These are phyloP conservation scores for Penicillium sp. DNA, from an alignment of 2,329 filamentous ascomycete genomes.

Conservation along the genomic window DNA sequence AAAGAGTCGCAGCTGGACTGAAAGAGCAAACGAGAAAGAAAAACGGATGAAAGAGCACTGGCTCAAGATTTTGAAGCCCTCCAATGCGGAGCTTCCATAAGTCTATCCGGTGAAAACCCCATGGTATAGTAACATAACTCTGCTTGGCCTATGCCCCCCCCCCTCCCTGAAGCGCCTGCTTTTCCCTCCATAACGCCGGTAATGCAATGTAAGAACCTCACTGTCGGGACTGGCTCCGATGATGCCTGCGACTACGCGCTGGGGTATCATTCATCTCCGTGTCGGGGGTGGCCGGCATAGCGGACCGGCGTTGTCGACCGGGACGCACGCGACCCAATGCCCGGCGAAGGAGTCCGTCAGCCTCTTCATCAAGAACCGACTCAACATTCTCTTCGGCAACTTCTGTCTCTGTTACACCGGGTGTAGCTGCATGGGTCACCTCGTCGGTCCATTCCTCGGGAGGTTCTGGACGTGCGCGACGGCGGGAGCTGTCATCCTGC, in stretches of 20 bases:
- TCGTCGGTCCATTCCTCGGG: slow-evolving; percentile 40
- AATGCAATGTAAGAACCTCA: slow-evolving; percentile 6
- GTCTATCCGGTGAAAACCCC: background rate
- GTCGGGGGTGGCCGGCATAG: slow-evolving; percentile 15
- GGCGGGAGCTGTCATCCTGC: slow-evolving; percentile 18
- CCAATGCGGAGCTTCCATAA: background rate
- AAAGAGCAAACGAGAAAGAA: background rate
- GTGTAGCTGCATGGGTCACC: slow-evolving; percentile 29
- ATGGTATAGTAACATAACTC: background rate
- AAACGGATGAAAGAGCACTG: background rate
- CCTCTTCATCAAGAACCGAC: slow-evolving; percentile 45
- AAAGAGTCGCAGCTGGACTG: too few species aligned
- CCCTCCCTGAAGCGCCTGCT: background rate
- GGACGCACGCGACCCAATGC: slow-evolving; percentile 37
- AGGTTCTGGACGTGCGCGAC: slow-evolving; percentile 23
- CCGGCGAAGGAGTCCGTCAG: slow-evolving; percentile 40
- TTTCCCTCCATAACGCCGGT: slow-evolving; percentile 9
- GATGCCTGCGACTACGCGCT: slow-evolving; percentile 22
- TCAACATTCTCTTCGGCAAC: slow-evolving; percentile 36
- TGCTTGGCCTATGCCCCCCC: background rate
- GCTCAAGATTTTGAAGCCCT: background rate
- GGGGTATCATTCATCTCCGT: slow-evolving; percentile 26
- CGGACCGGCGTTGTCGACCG: slow-evolving; percentile 20
- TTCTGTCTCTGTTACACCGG: slow-evolving; percentile 7
- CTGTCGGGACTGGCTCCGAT: slow-evolving; percentile 21